These are phyloP conservation scores for Mycena galopus DNA, from an alignment of 768 basidiomycete genomes.

Conservation along the genomic window DNA sequence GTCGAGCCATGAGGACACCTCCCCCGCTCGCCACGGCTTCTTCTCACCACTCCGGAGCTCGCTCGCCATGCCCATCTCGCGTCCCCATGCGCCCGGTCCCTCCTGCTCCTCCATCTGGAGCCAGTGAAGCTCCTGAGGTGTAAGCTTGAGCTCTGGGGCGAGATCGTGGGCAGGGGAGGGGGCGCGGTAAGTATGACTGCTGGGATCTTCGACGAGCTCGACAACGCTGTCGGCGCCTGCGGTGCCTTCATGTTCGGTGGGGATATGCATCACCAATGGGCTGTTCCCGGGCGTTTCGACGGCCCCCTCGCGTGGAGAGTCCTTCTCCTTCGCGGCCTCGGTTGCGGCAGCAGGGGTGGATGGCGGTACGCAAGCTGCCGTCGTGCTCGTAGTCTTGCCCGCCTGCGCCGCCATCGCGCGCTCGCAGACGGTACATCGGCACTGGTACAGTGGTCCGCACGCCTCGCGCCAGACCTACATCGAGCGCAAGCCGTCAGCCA, in stretches of 20 bases:
- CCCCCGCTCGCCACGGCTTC: conserved; percentile 15
- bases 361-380: too few relatives aligned
- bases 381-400: too few relatives aligned
- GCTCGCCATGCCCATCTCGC: conserved; percentile 34
- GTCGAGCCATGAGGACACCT: neutral
- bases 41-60: conserved; percentile 14
- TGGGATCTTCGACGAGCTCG: conserved; percentile 30
- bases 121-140: conserved; percentile 42
- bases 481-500: too few relatives aligned
- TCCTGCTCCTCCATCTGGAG: conserved; percentile 51
- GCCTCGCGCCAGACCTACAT: neutral
- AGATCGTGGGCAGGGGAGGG: too few relatives aligned
- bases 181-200: neutral
- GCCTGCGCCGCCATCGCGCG: neutral
- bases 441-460: neutral
- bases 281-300: conserved; percentile 27
- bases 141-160: neutral
- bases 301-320: conserved; percentile 22
- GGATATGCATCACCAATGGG: conserved; percentile 25
- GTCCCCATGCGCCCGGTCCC: conserved; percentile 42
- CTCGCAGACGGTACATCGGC: neutral
- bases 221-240: conserved; percentile 30
- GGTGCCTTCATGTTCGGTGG: conserved; percentile 26
- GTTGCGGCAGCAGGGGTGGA: too few relatives aligned
- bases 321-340: neutral